Percentiles rank a stretch among this genome's conserved stretches.
Conservation (phyloP, 2,329 filamentous ascomycete species). For the Xylariales sp. region DNA sequence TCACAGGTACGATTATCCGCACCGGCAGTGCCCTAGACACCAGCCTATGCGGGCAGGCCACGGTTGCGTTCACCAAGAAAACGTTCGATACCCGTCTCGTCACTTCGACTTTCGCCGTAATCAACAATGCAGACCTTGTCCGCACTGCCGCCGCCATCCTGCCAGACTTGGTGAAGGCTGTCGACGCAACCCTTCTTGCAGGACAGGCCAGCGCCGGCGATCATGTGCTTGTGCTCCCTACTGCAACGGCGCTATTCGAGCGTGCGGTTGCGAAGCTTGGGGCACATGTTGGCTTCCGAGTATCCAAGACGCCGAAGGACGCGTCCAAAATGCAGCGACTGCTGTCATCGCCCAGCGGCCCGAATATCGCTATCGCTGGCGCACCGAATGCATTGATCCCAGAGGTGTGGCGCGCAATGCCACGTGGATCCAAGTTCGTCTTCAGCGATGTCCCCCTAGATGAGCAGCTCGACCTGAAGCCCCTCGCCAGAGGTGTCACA, state of each 20-base stretch:
- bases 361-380: too few relatives aligned
- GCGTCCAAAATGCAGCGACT: too few relatives aligned
- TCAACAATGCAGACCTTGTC: conserved; percentile 1
- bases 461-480: conserved; percentile 4
- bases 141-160: too few relatives aligned
- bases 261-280: background rate
- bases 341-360: too few relatives aligned
- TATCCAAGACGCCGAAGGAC: too few relatives aligned
- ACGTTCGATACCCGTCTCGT: conserved; percentile 4
- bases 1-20: conserved; percentile 4
- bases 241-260: background rate
- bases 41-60: background rate
- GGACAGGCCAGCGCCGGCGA: too few relatives aligned
- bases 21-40: conserved; percentile 7
- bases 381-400: too few relatives aligned
- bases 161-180: too few relatives aligned
- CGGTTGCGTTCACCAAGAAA: background rate
- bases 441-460: conserved; percentile 3
- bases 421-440: conserved; percentile 4
- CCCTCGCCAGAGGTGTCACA: background rate
- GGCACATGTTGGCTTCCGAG: conserved; percentile 4
- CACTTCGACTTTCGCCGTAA: conserved; percentile 1
- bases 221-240: too few relatives aligned
- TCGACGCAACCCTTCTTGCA: too few relatives aligned
- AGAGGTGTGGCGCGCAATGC: conserved; percentile 3